Evolutionary conservation across 106 monocot genomes (phyloP).

Genomic region (Allium sativum): DNA sequence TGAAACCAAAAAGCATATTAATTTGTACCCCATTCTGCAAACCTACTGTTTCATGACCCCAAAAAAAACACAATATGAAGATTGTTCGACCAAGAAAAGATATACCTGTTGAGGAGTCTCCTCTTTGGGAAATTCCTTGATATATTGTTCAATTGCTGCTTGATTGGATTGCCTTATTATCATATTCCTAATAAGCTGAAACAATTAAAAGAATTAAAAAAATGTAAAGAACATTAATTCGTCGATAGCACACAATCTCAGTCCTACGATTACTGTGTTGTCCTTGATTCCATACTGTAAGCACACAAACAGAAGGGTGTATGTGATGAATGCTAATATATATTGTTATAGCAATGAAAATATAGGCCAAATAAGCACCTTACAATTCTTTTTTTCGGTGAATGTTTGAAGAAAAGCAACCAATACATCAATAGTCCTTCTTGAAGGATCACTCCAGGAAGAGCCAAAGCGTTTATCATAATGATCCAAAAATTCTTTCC

Average conservation of each 20-base stretch:
- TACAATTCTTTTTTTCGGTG: slow-evolving; percentile 11
- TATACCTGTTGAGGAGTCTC: slow-evolving; percentile 43
- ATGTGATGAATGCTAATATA: too few species aligned
- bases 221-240: not conserved
- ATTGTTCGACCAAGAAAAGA: not conserved
- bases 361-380: slow-evolving; percentile 19
- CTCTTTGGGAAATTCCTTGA: slow-evolving; percentile 12
- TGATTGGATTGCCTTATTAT: slow-evolving; percentile 16
- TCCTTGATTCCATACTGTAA: too few species aligned
- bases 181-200: slow-evolving; percentile 38
- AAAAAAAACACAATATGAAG: too few species aligned
- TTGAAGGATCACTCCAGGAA: slow-evolving; percentile 43
- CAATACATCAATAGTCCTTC: slow-evolving; percentile 32
- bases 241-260: too few species aligned
- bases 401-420: slow-evolving; percentile 44
- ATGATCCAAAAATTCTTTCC: slow-evolving; percentile 50
- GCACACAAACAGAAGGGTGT: too few species aligned
- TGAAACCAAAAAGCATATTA: not conserved
- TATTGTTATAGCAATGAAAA: too few species aligned
- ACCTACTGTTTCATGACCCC: too few species aligned
- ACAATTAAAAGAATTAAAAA: slow-evolving; percentile 2
- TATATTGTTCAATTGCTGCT: slow-evolving; percentile 15
- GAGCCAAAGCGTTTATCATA: slow-evolving; percentile 38
- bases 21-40: not conserved
- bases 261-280: too few species aligned